These are phyloP conservation scores for Cyclaneusma minus DNA, from an alignment of 2,329 filamentous ascomycete species.

Conservation along the genomic window DNA sequence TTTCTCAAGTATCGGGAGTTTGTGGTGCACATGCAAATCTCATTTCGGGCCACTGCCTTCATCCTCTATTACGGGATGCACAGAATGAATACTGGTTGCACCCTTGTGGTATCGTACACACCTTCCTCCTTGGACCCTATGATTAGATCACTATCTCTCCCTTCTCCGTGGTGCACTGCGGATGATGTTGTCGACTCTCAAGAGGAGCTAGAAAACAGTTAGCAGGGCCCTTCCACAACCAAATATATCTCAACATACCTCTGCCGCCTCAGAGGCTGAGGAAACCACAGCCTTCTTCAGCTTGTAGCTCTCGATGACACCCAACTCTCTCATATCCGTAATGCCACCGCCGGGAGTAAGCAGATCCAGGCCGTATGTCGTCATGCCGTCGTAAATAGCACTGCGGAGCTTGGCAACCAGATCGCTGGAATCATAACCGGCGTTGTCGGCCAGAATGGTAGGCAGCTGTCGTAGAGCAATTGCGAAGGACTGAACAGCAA, in stretches of 20 bases:
- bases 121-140: constrained; percentile 9
- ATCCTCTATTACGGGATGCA: no score
- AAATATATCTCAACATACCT: constrained; percentile 42
- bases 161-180: constrained; percentile 74
- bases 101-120: constrained; percentile 21
- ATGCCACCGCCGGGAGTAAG: constrained; percentile 82
- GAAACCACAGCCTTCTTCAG: constrained; percentile 96
- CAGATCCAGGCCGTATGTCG: constrained; percentile 80
- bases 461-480: constrained; percentile 82
- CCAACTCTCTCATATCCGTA: constrained; percentile 86
- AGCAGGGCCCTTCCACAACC: constrained; percentile 12
- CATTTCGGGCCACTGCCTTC: no score
- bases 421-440: constrained; percentile 88
- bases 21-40: no score
- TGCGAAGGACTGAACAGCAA: constrained; percentile 83
- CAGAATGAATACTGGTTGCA: no score
- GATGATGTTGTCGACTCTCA: constrained; percentile 97
- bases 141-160: constrained; percentile 45
- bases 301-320: constrained; percentile 97
- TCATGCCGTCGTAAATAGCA: constrained; percentile 88
- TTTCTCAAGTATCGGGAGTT: no score
- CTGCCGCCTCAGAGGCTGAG: constrained; percentile 88
- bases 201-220: constrained; percentile 46
- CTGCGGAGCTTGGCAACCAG: constrained; percentile 83
- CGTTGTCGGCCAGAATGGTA: constrained; percentile 94